Evolutionary conservation across 1,139 yeast genomes (phyloP).

Genomic region (Sugiyamaella pinicola): DNA sequence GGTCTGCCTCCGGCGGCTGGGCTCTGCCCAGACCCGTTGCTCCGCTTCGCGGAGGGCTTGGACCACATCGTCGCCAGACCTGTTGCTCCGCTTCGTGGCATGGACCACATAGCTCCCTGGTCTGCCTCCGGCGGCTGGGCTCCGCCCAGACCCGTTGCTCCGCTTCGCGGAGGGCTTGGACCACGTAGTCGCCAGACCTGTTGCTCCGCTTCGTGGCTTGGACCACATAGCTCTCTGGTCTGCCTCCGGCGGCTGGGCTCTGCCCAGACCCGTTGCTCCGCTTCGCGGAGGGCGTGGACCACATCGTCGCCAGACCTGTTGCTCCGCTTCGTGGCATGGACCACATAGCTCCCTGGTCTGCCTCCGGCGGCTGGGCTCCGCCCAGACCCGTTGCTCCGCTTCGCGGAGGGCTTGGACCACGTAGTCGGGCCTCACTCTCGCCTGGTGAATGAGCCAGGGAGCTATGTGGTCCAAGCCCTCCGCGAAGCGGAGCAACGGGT

Average conservation of each 20-base stretch:
- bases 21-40: too few relatives aligned
- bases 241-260: not conserved
- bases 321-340: not conserved
- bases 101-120: too few relatives aligned
- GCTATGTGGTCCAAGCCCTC: not conserved
- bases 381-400: constrained; percentile 4
- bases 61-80: not conserved
- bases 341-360: not conserved
- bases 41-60: not conserved
- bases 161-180: not conserved
- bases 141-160: constrained; percentile 2
- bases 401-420: not conserved
- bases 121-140: constrained; percentile 6
- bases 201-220: not conserved
- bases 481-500: not conserved
- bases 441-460: too few relatives aligned
- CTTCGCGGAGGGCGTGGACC: not conserved
- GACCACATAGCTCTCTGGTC: not conserved
- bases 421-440: too few relatives aligned
- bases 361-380: constrained; percentile 5
- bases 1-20: too few relatives aligned
- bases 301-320: not conserved
- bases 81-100: not conserved
- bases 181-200: not conserved
- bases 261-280: not conserved